These are phyloP conservation scores for Cystofilobasidium ferigula DNA, from an alignment of 768 basidiomycete species.

Conservation along the genomic window DNA sequence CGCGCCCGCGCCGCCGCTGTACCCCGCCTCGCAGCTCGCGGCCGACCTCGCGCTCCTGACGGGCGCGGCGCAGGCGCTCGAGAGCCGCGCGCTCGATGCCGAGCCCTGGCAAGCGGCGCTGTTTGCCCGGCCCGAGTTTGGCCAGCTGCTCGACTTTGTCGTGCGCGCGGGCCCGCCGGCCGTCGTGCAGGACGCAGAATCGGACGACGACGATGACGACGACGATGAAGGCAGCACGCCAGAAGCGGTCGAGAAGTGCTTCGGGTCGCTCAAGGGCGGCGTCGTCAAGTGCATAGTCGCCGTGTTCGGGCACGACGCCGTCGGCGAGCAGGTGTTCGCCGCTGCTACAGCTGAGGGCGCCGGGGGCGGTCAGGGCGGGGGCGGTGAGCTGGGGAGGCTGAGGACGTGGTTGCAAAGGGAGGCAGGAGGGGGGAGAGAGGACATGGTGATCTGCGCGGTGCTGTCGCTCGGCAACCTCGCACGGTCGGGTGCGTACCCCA, in stretches of 20 bases:
- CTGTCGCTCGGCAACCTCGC: constrained; percentile 72
- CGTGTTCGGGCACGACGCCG: neutral
- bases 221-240: constrained; percentile 37
- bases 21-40: constrained; percentile 34
- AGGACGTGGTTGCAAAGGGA: neutral
- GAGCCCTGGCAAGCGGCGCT: constrained; percentile 11
- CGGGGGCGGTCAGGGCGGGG: too few relatives aligned
- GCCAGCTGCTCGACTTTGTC: constrained; percentile 55
- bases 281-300: constrained; percentile 3
- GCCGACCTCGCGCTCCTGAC: constrained; percentile 12
- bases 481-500: constrained; percentile 49
- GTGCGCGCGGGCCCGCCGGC: constrained; percentile 49
- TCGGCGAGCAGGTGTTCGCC: constrained; percentile 11
- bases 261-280: constrained; percentile 8
- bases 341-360: too few relatives aligned
- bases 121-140: neutral
- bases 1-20: constrained; percentile 33
- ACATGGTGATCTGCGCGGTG: constrained; percentile 69
- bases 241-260: constrained; percentile 16
- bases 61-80: constrained; percentile 3
- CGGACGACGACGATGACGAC: constrained; percentile 29
- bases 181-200: neutral
- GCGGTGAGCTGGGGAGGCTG: neutral
- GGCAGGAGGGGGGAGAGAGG: constrained; percentile 44
- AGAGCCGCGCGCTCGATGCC: constrained; percentile 8